A percentile compares a stretch with the other conserved stretches of the same genome.
Conservation (phyloP, 805 yeast genomes). For the Candida lessepsii region DNA sequence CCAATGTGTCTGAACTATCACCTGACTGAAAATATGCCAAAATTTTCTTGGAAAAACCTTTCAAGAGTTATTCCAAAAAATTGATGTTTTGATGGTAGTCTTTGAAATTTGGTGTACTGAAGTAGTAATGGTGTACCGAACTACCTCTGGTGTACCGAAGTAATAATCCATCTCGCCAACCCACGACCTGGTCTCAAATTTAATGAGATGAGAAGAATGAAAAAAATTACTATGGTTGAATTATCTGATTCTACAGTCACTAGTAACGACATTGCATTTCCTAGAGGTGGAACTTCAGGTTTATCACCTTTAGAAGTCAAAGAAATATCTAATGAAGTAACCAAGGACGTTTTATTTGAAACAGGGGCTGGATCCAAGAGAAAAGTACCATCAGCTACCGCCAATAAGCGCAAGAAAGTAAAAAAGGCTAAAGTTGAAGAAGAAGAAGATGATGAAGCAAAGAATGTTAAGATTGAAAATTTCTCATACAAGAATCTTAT, state of each 20-base stretch:
- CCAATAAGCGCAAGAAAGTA: slow-evolving; percentile 23
- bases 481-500: slow-evolving; percentile 59
- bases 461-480: slow-evolving; percentile 55
- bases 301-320: slow-evolving; percentile 88
- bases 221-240: slow-evolving; percentile 8
- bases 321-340: slow-evolving; percentile 90
- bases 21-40: no score
- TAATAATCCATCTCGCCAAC: no score
- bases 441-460: slow-evolving; percentile 26
- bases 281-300: slow-evolving; percentile 92
- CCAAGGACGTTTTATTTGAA: slow-evolving; percentile 81
- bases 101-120: no score
- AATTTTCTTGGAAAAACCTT: no score
- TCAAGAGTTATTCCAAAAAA: no score
- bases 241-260: slow-evolving; percentile 29
- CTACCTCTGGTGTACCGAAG: no score
- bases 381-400: slow-evolving; percentile 24
- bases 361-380: slow-evolving; percentile 31
- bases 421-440: slow-evolving; percentile 18
- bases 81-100: no score
- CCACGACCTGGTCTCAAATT: no score
- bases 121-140: no score
- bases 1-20: no score
- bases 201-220: slow-evolving; percentile 5
- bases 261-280: slow-evolving; percentile 64